Base-by-base conservation (phyloP, 495 filamentous ascomycete species). In the Lasiosphaeris hirsuta region DNA sequence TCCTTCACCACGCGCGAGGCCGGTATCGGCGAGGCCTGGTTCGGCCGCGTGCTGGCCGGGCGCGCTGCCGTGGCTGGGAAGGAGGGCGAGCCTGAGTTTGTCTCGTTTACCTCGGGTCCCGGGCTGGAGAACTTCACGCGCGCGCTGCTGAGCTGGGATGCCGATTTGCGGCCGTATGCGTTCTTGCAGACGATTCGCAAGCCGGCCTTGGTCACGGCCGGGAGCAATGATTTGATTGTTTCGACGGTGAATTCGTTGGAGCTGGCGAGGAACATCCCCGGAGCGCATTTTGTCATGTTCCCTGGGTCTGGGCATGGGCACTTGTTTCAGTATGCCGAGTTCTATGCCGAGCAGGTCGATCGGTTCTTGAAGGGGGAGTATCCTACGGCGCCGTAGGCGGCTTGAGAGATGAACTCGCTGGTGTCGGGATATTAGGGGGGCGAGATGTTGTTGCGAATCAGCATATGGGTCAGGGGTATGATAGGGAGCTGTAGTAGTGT, bases 301-400 rank as follows among this genome's bases (percentile, higher is more conserved):
- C 49, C 49, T 39, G 14, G 49, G 5, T 38, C 34, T 23, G 49
- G 49, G 14, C 49, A 51, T 18, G 49, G 49, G 5, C 49, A 51
- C 39, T 18, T 51, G 35, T 51, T 51, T 23, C 49, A 51, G 49
- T 51, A 51, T 51, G 49, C 49, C 8, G 35, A 15, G n/a, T 51
- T 51, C 33, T 51, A 38, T 11, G 49, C 35, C 2, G 7, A 39
- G 34, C 18, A 37, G 30, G 49, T 51, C 18, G 10, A n/a, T 10
- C 14, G 33, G 7, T 51, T 51, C 17, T 40, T 51, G 49, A 37
- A 39, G 30, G 49, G 49, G 1, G 49, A 15, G 49, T 39, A 38
- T 18, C 49, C 50, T 5, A 30, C 23, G 23, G 23, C 23, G 23
- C 23, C 23, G 5, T 30, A 2, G 2, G 23, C 23, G 23, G 23